Evolutionary conservation across 768 basidiomycete species (phyloP), one percentile per base, ranked within the genome.

Genomic region (Clavaria fumosa): DNA sequence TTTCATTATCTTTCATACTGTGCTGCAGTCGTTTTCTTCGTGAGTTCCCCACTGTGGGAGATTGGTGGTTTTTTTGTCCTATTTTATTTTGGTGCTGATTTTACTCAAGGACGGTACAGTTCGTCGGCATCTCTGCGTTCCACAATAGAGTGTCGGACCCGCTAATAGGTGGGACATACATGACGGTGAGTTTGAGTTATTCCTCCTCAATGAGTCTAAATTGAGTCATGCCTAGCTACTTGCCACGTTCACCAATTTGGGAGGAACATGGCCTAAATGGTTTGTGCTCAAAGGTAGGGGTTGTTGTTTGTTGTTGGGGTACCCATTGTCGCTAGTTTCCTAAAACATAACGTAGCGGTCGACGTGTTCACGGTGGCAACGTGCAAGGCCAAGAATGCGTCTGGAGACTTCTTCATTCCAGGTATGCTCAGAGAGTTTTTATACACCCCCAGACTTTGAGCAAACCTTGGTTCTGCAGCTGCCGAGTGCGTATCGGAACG

Each of bases 111-210:
- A 96, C 93, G 4, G 78, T 97, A n/a, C 93, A 99, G 56, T 99
- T 97, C 52, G 93, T 96, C 14, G 90, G 95, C 6, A 89, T 97
- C 43, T 86, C 90, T n/a, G 95, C 95, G 3, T 99, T 97, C 69
- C 95, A 97, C 50, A 96, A 90, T 3, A 75, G 82, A 38, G 78
- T 99, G 24, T 89, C 95, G 1, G 95, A 99, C 52, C 95, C 95
- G 0, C 52, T 95, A 9, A 95, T 99, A 37, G 95, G 95, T 20
- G 95, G 95, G 35, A 99, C 95, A 0, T 99, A 99, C 57, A 99
- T 99, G 95, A 99, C 95, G 9, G 91, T 90, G 49, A 45, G 75
- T 59, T 14, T n/a, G 37, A 17, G 11, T 17, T 19, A 4, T 18
- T 34, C 14, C 4, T 38, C 27, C 6, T 12, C 23, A 9, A 22